Evolutionary conservation across 768 basidiomycete species (phyloP), one percentile per base, ranked within the genome.

Genomic region (Leccinum boreale): DNA sequence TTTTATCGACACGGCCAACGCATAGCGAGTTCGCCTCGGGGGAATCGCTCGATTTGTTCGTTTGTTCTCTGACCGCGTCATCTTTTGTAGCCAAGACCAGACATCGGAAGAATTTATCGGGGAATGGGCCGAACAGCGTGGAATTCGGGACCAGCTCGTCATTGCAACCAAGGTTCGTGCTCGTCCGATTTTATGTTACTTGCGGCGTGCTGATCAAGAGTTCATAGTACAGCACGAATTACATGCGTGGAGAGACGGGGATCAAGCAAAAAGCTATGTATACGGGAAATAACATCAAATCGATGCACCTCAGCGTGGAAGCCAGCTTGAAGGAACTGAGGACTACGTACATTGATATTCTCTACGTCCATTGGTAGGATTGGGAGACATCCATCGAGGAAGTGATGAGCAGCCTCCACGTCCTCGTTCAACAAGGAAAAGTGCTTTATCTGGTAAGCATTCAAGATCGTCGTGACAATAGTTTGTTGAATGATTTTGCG

Each of bases 301-400:
- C 62, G 1, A 62, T 80, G 63, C 59, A 62, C 15, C 9, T 74
- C 29, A 64, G 63, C 17, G 66, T 76, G 3, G 69, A 70, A 19
- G 70, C 65, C 1, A 73, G 69, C 26, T 70, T 80, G 52, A 73
- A 71, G 55, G 85, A 83, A 59, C 74, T 88, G 23, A 73, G 82
- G 36, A 86, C 84, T 0, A 71, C 77, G n/a, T 87, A 81, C 58
- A 77, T 84, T 64, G 83, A 84, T 59, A 75, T 85, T 53, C 66
- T 85, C 21, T 83, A 84, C 60, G 61, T 84, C 1, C 83, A 84
- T 62, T 80, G 74, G 73, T 77, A 78, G 81, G 79, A 81, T 56
- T 78, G 71, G 56, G 65, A 73, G 11, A 77, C 77, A 4, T 74
- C 72, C 9, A 73, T 81, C 29, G 70, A 75, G 50, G 81, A 82